phyloP scores from a whole-genome alignment of 192 early-diverging fungal genomes.

The Funneliformis mosseae region DNA sequence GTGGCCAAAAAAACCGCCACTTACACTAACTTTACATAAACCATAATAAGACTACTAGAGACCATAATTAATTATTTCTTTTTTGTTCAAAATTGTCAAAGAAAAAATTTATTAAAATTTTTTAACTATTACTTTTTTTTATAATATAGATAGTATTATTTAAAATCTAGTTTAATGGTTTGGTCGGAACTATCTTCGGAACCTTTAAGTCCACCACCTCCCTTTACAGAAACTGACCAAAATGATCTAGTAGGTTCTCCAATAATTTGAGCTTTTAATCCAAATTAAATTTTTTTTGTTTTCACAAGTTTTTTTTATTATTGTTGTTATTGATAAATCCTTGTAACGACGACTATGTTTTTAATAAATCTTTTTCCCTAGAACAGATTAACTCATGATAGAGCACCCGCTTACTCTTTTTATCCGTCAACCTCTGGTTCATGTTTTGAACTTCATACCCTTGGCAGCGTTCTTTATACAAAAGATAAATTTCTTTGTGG shows the following conservation, averaged over 20 bases:
- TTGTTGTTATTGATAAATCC: background rate
- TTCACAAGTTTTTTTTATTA: background rate
- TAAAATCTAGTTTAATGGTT: background rate
- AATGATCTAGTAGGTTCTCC: background rate
- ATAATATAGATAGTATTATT: no score
- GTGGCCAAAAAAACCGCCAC: no score
- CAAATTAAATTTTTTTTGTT: background rate
- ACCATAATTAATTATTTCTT: no score
- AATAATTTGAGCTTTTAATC: background rate
- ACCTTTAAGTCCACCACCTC: slow-evolving; percentile 26
- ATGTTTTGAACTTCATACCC: slow-evolving; percentile 20
- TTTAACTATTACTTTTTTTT: no score
- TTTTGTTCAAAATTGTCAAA: no score
- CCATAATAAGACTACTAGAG: no score
- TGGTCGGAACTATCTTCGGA: background rate
- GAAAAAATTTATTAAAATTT: no score
- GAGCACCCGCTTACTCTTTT: slow-evolving; percentile 16
- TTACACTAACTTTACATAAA: no score
- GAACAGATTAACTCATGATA: background rate
- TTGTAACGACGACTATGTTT: background rate
- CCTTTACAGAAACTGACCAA: background rate
- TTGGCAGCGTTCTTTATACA: slow-evolving; percentile 7
- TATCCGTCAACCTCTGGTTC: slow-evolving; percentile 13
- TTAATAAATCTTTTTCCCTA: background rate
- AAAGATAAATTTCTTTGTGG: slow-evolving; percentile 31